Base-by-base conservation (phyloP, 108 stramenopile species). In the Poteriospumella lacustris region DNA sequence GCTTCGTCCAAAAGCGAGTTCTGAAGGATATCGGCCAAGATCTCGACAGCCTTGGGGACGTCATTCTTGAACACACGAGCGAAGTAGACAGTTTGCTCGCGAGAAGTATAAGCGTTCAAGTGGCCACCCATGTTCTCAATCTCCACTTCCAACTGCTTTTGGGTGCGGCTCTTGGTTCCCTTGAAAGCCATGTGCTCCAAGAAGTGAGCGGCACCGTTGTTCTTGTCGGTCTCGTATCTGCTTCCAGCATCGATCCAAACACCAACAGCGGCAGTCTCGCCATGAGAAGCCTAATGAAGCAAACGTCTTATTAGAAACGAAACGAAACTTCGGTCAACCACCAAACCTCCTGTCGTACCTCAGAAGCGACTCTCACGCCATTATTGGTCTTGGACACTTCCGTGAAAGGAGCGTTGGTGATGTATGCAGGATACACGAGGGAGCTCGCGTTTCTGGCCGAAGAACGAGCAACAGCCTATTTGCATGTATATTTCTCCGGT, bases 101-200 rank as follows among this genome's bases (percentile, higher is more conserved):
- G 90, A 36, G 89, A 90, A 2, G 98, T 99, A 82, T 99, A 99
- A 0, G 98, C 98, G 80, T 86, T 96, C 81, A 99, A 86, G 84
- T 98, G 97, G 39, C 94, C 98, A 15, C 98, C 98, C 96, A 98
- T 99, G 86, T 99, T 95, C 89, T 99, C 98, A 75, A 98, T 96
- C 82, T 96, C 92, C 56, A 94, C 89, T 82, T 99, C 98, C n/a
- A 99, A 87, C 76, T 89, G 83, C 58, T 90, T 90, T 84, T 97
- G 96, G 15, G 93, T 94, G 29, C 98, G 84, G 39, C 76, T 79
- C 1, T 43, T 34, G 29, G 85, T 85, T n/a, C 98, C 98, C 88
- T 99, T 99, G 89, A 99, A 99, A 73, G 94, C 93, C 94, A 99
- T 95, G 91, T 99, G 98, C 86, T 99, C 98, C 68, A 99, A 84